Evolutionary conservation across 495 filamentous ascomycete species (phyloP).

Genomic region (Tetracladium marchalianum): DNA sequence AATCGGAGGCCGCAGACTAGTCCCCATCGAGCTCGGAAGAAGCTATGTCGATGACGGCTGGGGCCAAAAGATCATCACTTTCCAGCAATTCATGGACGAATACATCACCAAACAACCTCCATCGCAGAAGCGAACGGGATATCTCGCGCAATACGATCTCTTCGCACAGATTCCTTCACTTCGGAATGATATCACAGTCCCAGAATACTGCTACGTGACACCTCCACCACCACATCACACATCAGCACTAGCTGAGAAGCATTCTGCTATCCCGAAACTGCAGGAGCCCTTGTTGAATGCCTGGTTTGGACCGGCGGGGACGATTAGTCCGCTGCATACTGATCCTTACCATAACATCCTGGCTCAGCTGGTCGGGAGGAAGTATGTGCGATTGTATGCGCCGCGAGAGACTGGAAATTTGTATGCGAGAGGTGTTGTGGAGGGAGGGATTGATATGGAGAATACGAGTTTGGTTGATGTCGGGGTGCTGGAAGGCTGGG

Average conservation of each 20-base stretch:
- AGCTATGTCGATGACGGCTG: conserved; percentile 82
- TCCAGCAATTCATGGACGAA: conserved; percentile 57
- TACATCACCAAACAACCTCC: conserved; percentile 26
- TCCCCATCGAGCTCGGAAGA: conserved; percentile 83
- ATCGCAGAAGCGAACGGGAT: conserved; percentile 24
- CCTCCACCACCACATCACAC: conserved; percentile 40
- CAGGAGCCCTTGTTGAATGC: conserved; percentile 61
- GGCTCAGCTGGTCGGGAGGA: conserved; percentile 79
- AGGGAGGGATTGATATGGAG: conserved; percentile 75
- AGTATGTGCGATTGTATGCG: conserved; percentile 82
- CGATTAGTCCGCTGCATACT: conserved; percentile 86
- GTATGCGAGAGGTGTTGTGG: conserved; percentile 57
- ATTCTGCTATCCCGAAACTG: conserved; percentile 17
- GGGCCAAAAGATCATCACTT: conserved; percentile 74
- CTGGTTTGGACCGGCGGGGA: conserved; percentile 84
- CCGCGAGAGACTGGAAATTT: conserved; percentile 49
- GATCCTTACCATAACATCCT: conserved; percentile 93
- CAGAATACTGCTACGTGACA: conserved; percentile 75
- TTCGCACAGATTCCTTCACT: conserved; percentile 74
- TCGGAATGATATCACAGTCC: conserved; percentile 64
- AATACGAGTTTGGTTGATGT: conserved; percentile 80
- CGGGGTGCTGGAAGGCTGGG: conserved; percentile 47
- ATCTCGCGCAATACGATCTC: conserved; percentile 87
- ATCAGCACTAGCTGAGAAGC: conserved; percentile 34
- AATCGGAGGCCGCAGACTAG: conserved; percentile 63